phyloP scores from a whole-genome alignment of 495 filamentous ascomycete genomes.

The Trichoderma virens region DNA sequence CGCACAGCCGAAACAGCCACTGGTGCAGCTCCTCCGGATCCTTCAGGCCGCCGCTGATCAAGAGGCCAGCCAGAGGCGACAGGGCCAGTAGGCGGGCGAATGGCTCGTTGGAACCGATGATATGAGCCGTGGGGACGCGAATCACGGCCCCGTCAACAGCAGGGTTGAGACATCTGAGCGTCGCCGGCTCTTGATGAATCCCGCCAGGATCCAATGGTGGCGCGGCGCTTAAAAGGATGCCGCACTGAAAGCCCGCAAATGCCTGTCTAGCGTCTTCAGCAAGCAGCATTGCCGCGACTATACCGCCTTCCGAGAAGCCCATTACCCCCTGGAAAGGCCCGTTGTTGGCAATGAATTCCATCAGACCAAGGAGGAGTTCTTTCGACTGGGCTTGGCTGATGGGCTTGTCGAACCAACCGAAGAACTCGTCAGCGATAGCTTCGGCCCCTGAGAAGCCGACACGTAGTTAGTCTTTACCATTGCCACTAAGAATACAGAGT shows the following conservation, averaged over 20 bases:
- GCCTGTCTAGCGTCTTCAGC: slow-evolving; percentile 19
- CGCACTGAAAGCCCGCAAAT: slow-evolving; percentile 20
- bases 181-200: slow-evolving; percentile 14
- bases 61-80: background rate
- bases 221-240: slow-evolving; percentile 22
- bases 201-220: slow-evolving; percentile 21
- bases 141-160: slow-evolving; percentile 18
- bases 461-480: slow-evolving; percentile 9
- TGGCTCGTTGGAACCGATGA: slow-evolving; percentile 12
- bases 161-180: slow-evolving; percentile 18
- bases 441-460: slow-evolving; percentile 16
- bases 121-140: slow-evolving; percentile 21
- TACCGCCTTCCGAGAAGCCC: slow-evolving; percentile 59
- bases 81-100: slow-evolving; percentile 4
- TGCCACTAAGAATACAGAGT: too few species aligned
- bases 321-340: slow-evolving; percentile 59
- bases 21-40: background rate
- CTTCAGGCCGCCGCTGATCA: background rate
- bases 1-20: background rate
- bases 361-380: slow-evolving; percentile 15
- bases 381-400: slow-evolving; percentile 16
- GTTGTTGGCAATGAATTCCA: slow-evolving; percentile 23
- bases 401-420: slow-evolving; percentile 19
- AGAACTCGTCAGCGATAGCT: slow-evolving; percentile 22
- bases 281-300: slow-evolving; percentile 42